Evolutionary conservation across 2,329 filamentous ascomycete genomes (phyloP), one percentile per base, ranked within the genome.

Genomic region (Macrophomina phaseolina): DNA sequence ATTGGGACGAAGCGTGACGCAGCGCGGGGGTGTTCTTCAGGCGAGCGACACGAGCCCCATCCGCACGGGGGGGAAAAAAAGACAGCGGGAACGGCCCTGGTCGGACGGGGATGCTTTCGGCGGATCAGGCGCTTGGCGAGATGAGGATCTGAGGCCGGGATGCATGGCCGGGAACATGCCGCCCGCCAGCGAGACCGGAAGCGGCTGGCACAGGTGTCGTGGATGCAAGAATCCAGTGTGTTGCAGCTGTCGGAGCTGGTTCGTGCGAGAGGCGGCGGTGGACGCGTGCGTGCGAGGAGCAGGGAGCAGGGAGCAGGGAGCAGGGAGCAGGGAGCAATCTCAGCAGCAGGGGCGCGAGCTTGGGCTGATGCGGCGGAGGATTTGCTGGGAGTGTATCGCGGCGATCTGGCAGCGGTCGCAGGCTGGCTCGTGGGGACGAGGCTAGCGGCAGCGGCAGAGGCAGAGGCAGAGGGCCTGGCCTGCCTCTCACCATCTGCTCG

Each of bases 301-400:
- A 40, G 38, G 6, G 36, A 8, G 36, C 36, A 38, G 38, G 6
- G 36, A 8, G 36, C 36, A 38, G 38, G 14, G 38, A 14, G 38
- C 38, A 40, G 38, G 18, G 16, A 14, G 12, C 36, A 38, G 36
- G 6, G 36, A 8, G 36, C 36, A 38, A 38, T 38, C 36, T 38
- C 7, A 38, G 36, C 36, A 38, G 36, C 23, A 23, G 23, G 23
- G 23, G 23, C 23, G 23, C 23, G 12, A 5, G 32, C 28, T 12
- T 45, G 42, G 16, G 42, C 42, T 45, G 46, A 28, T 23, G 52
- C 34, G 52, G 32, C 34, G 16, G 49, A 16, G 28, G 48, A 34
- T 28, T 7, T 30, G 56, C 42, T 49, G n/a, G 23, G 58, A 62
- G 30, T 38, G 8, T 62, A 62, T 62, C 55, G 55, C 55, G 40